These are phyloP conservation scores for Pleoardoris graminearum DNA, from an alignment of 2,329 filamentous ascomycete species.

Conservation along the genomic window DNA sequence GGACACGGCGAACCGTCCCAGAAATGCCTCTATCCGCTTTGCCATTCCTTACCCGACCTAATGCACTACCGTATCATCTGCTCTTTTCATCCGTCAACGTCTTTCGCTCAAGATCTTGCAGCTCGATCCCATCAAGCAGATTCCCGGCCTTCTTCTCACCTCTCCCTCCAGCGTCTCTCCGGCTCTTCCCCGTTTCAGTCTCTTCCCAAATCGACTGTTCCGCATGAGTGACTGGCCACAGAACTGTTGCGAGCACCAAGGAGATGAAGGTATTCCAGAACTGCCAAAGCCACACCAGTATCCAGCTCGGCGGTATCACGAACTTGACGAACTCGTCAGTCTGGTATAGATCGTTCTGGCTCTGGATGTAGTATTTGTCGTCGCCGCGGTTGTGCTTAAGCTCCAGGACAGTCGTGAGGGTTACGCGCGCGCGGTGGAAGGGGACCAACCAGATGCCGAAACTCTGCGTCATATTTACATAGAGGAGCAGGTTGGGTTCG, in stretches of 20 bases:
- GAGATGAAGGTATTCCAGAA: conserved; percentile 67
- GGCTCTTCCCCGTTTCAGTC: conserved; percentile 6
- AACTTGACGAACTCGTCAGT: conserved; percentile 76
- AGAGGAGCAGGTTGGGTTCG: conserved; percentile 66
- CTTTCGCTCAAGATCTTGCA: conserved; percentile 18
- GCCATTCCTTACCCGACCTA: background rate
- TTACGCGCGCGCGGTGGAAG: conserved; percentile 69
- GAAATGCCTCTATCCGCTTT: background rate
- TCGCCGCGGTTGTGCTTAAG: conserved; percentile 55
- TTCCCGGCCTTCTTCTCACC: background rate
- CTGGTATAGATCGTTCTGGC: conserved; percentile 83
- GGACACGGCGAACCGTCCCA: background rate
- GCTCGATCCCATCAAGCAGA: conserved; percentile 14
- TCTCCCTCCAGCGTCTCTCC: background rate
- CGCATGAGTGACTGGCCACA: conserved; percentile 56
- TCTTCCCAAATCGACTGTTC: conserved; percentile 45
- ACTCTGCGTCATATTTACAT: conserved; percentile 71
- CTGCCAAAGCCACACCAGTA: conserved; percentile 65
- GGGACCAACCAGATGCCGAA: conserved; percentile 80
- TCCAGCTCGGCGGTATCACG: conserved; percentile 60
- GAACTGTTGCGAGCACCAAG: conserved; percentile 58
- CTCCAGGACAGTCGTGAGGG: conserved; percentile 68
- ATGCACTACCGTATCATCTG: background rate
- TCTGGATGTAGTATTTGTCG: conserved; percentile 69
- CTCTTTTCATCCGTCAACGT: conserved; percentile 9